phyloP scores from a whole-genome alignment of 106 monocot species.

The Dendrobium catenatum region DNA sequence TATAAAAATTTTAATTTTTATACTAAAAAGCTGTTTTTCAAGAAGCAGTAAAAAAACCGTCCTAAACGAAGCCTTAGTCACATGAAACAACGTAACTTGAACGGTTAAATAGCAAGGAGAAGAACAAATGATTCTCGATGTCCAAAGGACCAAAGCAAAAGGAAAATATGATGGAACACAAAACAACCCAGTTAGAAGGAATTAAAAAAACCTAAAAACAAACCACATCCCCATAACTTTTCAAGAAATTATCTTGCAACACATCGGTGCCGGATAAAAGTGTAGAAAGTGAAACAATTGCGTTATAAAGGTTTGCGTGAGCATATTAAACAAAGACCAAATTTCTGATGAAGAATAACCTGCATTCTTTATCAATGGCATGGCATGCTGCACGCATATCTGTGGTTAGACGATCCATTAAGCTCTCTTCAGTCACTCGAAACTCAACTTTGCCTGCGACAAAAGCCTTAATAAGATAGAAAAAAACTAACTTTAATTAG shows the following conservation, averaged over 20 bases:
- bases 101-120: too few relatives aligned
- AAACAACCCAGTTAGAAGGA: background rate
- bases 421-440: constrained; percentile 66
- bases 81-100: too few relatives aligned
- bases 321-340: background rate
- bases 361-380: constrained; percentile 57
- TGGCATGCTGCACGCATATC: constrained; percentile 56
- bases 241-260: too few relatives aligned
- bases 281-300: background rate
- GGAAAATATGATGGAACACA: too few relatives aligned
- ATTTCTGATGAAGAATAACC: constrained; percentile 17
- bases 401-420: constrained; percentile 65
- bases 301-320: background rate
- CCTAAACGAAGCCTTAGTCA: too few relatives aligned
- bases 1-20: too few relatives aligned
- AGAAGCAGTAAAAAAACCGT: too few relatives aligned
- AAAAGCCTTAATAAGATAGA: constrained; percentile 1
- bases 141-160: too few relatives aligned
- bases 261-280: too few relatives aligned
- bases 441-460: constrained; percentile 45
- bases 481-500: background rate
- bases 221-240: too few relatives aligned
- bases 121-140: too few relatives aligned
- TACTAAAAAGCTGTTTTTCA: too few relatives aligned
- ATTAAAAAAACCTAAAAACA: background rate